Evolutionary conservation across 2,329 filamentous ascomycete genomes (phyloP), one percentile per base, ranked within the genome.

Genomic region (Didymella exigua): DNA sequence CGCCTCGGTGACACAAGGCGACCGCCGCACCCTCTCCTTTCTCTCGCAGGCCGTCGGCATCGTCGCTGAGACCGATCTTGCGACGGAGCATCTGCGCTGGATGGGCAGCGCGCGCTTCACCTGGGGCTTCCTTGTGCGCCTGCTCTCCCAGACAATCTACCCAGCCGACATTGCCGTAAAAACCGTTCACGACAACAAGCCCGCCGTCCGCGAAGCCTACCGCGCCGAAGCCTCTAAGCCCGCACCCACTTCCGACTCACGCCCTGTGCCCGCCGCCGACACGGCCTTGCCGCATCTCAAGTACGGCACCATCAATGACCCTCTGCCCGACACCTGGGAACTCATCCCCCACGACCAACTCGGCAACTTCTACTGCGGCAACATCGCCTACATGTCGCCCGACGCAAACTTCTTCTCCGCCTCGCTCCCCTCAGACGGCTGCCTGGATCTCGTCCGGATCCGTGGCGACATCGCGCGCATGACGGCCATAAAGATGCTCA

Each of bases 311-410:
- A 79, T 95, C 54, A 84, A 86, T 46, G 91, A 96, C 63, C 81
- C 88, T 14, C 73, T 98, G 0, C 93, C 92, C 0, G 78, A 84
- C 2, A 88, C 85, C 40, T 99, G 95, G 92, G 82, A 89, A 57
- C 77, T 89, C 18, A 77, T 89, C 3, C 85, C 89, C 0, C 84
- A 89, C 59, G 86, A 95, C 59, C 90, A 88, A 26, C 79, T 99
- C 50, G 92, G 92, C 41, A 97, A 91, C 68, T 96, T 99, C 73
- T 98, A 96, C 76, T 90, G 88, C 27, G 95, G 95, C 58, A 99
- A 97, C 73, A 96, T 98, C 88, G 86, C 89, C 21, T 96, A 89
- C 75, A 93, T 99, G 91, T 88, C 93, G 0, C 83, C 91, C 11
- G 88, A 93, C 61, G 83, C 88, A 54, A 91, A 92, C 68, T 96